Evolutionary conservation across 352 stramenopile genomes (phyloP), one percentile per base, ranked within the genome.

Genomic region (Plasmopara muralis): DNA sequence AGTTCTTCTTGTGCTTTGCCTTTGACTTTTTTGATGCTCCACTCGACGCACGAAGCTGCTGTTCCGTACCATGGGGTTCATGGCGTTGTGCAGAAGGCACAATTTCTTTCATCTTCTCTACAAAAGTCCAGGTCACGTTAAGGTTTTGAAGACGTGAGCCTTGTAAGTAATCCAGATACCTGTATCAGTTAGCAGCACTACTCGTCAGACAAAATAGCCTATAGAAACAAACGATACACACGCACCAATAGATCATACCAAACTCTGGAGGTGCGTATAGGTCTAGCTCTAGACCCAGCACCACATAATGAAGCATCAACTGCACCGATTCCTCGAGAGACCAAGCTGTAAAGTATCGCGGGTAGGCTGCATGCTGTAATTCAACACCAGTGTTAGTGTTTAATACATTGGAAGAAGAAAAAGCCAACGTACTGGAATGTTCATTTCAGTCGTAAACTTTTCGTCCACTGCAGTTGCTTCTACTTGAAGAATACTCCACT

Each of bases 131-230:
- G 40, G 80, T 88, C 28, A 86, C 68, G 5, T 72, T 87, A 16
- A 93, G 55, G 47, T 90, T 93, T 49, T 93, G 83, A 6, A 93
- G 69, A 8, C 83, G 78, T 29, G 80, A 85, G n/a, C 83, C 80
- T 41, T 83, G 65, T 52, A 95, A 64, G 54, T 89, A 95, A 66
- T 95, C 84, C 35, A 92, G 48, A 53, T 94, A 94, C 72, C 75
- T 87, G 35, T 9, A 20, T 30, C 42, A 55, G 35, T 16, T 5
- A 44, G 8, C 9, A 46, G 20, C 9, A 43, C 4, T 46, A 51
- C 6, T n/a, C 6, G 14, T 64, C 25, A 55, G 31, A 18, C 13
- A 41, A 41, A 46, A 12, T 14, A 43, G 2, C 31, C 31, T 42
- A 12, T 6, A 13, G 0, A 42, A 50, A 47, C n/a, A 10, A 29